Base-by-base conservation (phyloP, 2,329 filamentous ascomycete genomes). In the Fusarium sp. region DNA sequence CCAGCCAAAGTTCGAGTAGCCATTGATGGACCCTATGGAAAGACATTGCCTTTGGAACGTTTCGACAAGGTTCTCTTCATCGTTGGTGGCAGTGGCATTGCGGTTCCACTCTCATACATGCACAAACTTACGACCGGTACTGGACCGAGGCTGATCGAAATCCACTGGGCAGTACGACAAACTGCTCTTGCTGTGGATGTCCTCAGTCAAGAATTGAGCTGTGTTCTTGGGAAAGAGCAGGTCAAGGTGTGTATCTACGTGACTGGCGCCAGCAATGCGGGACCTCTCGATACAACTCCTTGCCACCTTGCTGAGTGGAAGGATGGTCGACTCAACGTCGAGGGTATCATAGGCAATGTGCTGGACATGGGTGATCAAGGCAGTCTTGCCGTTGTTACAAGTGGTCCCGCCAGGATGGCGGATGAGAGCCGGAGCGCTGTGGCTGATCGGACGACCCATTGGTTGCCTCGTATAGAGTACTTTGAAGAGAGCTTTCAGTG, bases 401-500 rank as follows among this genome's bases (percentile, higher is more conserved):
- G 63, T n/a, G 63, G 63, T 3, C 63, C 53, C 1, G 53, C 32
- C 16, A 66, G 24, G 15, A 66, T 66, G 63, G 63, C 63, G 2
- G 61, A 66, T 27, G 61, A 66, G 11, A 66, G 61, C 16, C 51
- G 63, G 7, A 2, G 16, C 7, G 61, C 30, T 8, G 61, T 66
- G 6, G 32, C 18, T 14, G 32, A 34, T 10, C 50, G 46, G 12
- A 32, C 40, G 9, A 9, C 30, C 5, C 16, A 15, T 1, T 49
- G 12, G 15, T 9, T 20, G 3, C 29, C 61, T 14, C 20, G 10
- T 6, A 40, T 66, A 10, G 53, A 66, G 12, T 66, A 66, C 30
- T 66, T 66, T 6, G 63, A 66, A 9, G 63, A 66, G 30, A 66
- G 63, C 7, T 66, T 66, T 5, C 61, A 66, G 16, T 66, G 61